These are phyloP conservation scores for Albizia julibrissin DNA, from an alignment of 306 rosid species.

Conservation along the genomic window DNA sequence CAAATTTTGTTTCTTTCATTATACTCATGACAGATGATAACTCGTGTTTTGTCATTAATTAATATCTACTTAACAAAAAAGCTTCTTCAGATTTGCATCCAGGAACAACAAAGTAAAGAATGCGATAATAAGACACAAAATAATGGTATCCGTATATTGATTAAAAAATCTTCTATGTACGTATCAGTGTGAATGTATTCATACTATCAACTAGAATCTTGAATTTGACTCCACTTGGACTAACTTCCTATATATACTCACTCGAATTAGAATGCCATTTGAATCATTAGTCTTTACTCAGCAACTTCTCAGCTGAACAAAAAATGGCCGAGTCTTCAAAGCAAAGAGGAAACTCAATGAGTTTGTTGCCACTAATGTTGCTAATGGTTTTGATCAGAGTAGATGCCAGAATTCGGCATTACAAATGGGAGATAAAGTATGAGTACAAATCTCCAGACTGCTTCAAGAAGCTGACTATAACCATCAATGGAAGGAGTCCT, in stretches of 20 bases:
- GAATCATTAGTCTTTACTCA: background rate
- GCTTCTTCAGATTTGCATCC: background rate
- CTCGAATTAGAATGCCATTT: background rate
- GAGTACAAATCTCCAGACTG: slow-evolving; percentile 59
- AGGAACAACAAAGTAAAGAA: background rate
- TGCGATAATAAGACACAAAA: background rate
- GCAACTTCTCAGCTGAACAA: background rate
- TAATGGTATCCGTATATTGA: background rate
- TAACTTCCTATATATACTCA: background rate
- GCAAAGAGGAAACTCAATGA: background rate
- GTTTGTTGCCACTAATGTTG: background rate
- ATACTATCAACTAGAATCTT: background rate
- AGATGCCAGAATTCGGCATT: slow-evolving; percentile 41
- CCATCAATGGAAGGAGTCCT: slow-evolving; percentile 52
- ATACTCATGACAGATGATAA: background rate
- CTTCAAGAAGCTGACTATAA: slow-evolving; percentile 46
- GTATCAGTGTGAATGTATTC: background rate
- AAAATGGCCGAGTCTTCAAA: background rate
- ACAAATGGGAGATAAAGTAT: slow-evolving; percentile 53
- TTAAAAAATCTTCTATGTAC: background rate
- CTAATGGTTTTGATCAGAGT: slow-evolving; percentile 4
- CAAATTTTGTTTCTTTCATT: no score
- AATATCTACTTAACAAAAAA: background rate
- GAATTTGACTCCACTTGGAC: background rate
- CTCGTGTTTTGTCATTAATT: background rate